A percentile compares a stretch with the other conserved stretches of the same genome.
phyloP scores from a whole-genome alignment of 345 rosid species.

The Camelina sativa region DNA sequence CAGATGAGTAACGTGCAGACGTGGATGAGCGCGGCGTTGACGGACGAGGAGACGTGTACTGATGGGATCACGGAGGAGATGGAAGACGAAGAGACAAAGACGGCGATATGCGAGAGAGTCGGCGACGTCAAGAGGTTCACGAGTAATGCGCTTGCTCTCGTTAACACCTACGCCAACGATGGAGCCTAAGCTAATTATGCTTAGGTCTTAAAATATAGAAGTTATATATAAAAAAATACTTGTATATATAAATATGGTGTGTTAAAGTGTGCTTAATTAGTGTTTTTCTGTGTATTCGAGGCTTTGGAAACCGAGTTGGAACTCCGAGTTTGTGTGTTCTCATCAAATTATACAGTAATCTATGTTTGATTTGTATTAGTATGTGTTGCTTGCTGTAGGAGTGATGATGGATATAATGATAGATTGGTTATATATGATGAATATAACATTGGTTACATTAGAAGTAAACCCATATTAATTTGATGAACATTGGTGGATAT shows the following conservation, averaged over 20 bases:
- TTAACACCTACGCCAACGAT: slow-evolving; percentile 43
- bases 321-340: slow-evolving; percentile 35
- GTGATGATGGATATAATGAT: not conserved
- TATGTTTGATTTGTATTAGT: slow-evolving; percentile 5
- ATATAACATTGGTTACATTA: not conserved
- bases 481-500: not conserved
- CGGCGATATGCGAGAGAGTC: slow-evolving; percentile 51
- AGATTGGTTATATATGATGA: slow-evolving; percentile 25
- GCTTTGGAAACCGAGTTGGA: slow-evolving; percentile 23
- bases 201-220: slow-evolving; percentile 4
- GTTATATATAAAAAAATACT: slow-evolving; percentile 5
- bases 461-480: not conserved
- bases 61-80: slow-evolving; percentile 75
- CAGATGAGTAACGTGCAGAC: slow-evolving; percentile 86
- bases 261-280: slow-evolving; percentile 6
- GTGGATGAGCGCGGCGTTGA: slow-evolving; percentile 95
- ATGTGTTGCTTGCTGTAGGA: not conserved
- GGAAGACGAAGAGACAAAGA: slow-evolving; percentile 55
- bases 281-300: slow-evolving; percentile 16
- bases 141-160: slow-evolving; percentile 81
- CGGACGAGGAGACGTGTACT: slow-evolving; percentile 82
- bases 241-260: slow-evolving; percentile 20
- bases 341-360: not conserved
- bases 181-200: slow-evolving; percentile 14
- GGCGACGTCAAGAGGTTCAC: slow-evolving; percentile 65